Evolutionary conservation across 2,329 filamentous ascomycete species (phyloP).

Genomic region (Calonectria honghensis): DNA sequence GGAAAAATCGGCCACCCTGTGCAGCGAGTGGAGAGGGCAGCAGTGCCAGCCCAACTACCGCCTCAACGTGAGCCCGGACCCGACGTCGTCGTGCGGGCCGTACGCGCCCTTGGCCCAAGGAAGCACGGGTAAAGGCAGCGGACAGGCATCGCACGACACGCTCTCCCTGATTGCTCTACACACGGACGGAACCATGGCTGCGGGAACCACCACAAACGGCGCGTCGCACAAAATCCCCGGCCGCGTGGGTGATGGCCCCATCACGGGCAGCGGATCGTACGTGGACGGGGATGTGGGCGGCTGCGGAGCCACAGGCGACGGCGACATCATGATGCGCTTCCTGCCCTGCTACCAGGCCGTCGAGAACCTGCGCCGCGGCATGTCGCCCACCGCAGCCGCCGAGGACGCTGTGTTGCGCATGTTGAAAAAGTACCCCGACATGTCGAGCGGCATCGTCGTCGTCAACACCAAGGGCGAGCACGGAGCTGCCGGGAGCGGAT

Average conservation of each 20-base stretch:
- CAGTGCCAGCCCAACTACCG: constrained; percentile 73
- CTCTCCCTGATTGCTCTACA: constrained; percentile 72
- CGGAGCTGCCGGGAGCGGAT: constrained; percentile 71
- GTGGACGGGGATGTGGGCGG: constrained; percentile 72
- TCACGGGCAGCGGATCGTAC: constrained; percentile 73
- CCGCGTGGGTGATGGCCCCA: constrained; percentile 73
- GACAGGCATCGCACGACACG: constrained; percentile 68
- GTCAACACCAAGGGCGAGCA: constrained; percentile 69
- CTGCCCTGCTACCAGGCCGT: constrained; percentile 75
- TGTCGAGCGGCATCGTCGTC: constrained; percentile 71
- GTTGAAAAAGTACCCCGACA: constrained; percentile 66
- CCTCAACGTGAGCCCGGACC: constrained; percentile 66
- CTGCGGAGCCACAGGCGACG: constrained; percentile 74
- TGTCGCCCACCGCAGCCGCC: constrained; percentile 69
- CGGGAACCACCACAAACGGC: constrained; percentile 74
- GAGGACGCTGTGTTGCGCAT: constrained; percentile 71
- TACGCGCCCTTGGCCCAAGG: constrained; percentile 60
- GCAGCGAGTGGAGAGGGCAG: constrained; percentile 64
- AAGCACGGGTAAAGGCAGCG: background rate
- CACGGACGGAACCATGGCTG: constrained; percentile 67
- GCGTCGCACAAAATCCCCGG: constrained; percentile 73
- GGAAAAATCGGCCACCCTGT: constrained; percentile 61
- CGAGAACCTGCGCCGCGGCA: constrained; percentile 70
- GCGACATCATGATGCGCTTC: constrained; percentile 75
- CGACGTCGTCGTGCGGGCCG: constrained; percentile 66